A percentile compares a stretch with the other conserved stretches of the same genome.
phyloP scores from a whole-genome alignment of 2,329 filamentous ascomycete genomes.

The Dendrostoma leiphaemia region DNA sequence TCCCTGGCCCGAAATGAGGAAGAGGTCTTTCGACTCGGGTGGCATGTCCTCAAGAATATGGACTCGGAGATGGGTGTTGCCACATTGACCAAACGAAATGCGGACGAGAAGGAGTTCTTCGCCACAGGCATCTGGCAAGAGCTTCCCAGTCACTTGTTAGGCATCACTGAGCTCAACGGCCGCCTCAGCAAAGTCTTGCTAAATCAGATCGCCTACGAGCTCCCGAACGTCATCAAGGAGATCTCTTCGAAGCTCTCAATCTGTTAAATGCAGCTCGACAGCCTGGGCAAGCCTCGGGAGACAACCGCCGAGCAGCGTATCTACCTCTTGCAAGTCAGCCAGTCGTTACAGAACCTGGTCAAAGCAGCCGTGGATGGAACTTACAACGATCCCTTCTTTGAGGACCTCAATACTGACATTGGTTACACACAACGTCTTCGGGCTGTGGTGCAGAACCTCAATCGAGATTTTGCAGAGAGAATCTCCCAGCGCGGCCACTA shows the following conservation, averaged over 20 bases:
- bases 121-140: constrained; percentile 30
- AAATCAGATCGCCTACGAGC: constrained; percentile 23
- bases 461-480: neutral
- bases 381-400: constrained; percentile 25
- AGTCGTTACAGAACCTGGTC: constrained; percentile 23
- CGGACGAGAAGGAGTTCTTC: constrained; percentile 20
- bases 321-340: constrained; percentile 30
- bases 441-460: constrained; percentile 11
- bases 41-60: constrained; percentile 45
- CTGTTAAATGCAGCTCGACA: constrained; percentile 16
- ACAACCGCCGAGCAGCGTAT: constrained; percentile 25
- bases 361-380: constrained; percentile 27
- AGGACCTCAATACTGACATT: neutral
- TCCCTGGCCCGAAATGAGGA: constrained; percentile 32
- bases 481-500: neutral
- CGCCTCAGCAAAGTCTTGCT: constrained; percentile 18
- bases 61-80: constrained; percentile 21
- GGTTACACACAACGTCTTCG: constrained; percentile 10
- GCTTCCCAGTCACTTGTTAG: constrained; percentile 29
- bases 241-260: constrained; percentile 16
- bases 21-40: constrained; percentile 22
- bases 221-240: constrained; percentile 23
- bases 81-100: constrained; percentile 19
- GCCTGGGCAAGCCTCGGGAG: constrained; percentile 17
- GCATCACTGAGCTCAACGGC: constrained; percentile 16